A percentile compares a stretch with the other conserved stretches of the same genome.
Evolutionary conservation across 2,329 filamentous ascomycete species (phyloP).

Genomic region (Aspergillus alliaceus): DNA sequence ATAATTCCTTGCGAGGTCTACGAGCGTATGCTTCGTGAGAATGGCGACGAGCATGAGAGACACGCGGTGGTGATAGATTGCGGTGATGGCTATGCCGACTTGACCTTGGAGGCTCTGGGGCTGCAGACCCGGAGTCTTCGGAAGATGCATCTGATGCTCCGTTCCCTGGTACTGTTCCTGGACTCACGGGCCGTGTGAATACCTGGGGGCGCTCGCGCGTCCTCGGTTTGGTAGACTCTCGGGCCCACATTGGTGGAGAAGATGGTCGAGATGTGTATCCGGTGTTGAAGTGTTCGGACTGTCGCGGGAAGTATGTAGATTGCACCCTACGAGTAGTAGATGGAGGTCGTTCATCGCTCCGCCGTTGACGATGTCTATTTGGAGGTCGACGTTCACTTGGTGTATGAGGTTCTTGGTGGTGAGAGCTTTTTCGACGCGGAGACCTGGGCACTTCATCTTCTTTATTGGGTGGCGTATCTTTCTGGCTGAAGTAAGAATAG

Average conservation of each 20-base stretch:
- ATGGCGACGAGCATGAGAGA: slow-evolving; percentile 31
- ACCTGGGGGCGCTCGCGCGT: slow-evolving; percentile 22
- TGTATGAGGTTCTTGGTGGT: slow-evolving; percentile 17
- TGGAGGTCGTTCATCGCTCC: slow-evolving; percentile 23
- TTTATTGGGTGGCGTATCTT: slow-evolving; percentile 29
- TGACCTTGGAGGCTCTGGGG: slow-evolving; percentile 7
- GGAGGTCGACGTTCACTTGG: slow-evolving; percentile 20
- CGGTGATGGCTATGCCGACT: slow-evolving; percentile 18
- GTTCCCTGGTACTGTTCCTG: slow-evolving; percentile 18
- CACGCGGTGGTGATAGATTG: slow-evolving; percentile 28
- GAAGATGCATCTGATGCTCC: slow-evolving; percentile 30
- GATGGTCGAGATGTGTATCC: slow-evolving; percentile 25
- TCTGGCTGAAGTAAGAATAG: slow-evolving; percentile 32
- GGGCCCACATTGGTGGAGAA: slow-evolving; percentile 26
- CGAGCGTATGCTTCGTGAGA: slow-evolving; percentile 39
- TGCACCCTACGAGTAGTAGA: slow-evolving; percentile 20
- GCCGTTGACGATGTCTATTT: slow-evolving; percentile 22
- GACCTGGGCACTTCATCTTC: slow-evolving; percentile 9
- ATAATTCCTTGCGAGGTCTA: slow-evolving; percentile 29
- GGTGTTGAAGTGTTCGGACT: slow-evolving; percentile 16
- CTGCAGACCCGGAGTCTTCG: slow-evolving; percentile 24
- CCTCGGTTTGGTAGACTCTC: slow-evolving; percentile 17
- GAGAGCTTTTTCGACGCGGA: slow-evolving; percentile 15
- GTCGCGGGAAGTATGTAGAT: slow-evolving; percentile 14
- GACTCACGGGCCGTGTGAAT: slow-evolving; percentile 19